Conservation (phyloP, 495 filamentous ascomycete genomes). For the Cryomyces antarcticus region DNA sequence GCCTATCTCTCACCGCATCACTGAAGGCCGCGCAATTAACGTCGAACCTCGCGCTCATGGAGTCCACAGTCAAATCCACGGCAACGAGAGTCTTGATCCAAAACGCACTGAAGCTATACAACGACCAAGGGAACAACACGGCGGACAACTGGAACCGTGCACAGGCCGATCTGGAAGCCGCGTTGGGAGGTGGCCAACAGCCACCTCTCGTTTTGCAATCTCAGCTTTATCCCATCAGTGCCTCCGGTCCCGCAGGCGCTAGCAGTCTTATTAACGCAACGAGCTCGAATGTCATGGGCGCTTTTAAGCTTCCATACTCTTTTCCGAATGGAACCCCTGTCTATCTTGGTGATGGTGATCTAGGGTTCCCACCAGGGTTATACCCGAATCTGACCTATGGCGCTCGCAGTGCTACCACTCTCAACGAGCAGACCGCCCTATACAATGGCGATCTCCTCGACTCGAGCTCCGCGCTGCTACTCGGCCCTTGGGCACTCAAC, state of each 20-base stretch:
- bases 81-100: constrained; percentile 50
- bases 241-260: constrained; percentile 25
- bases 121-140: constrained; percentile 30
- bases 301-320: constrained; percentile 35
- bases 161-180: constrained; percentile 35
- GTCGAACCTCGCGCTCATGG: constrained; percentile 53
- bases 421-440: constrained; percentile 18
- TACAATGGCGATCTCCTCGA: constrained; percentile 32
- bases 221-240: constrained; percentile 41
- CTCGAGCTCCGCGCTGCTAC: constrained; percentile 29
- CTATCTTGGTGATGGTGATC: constrained; percentile 32
- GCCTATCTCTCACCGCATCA: constrained; percentile 57
- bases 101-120: constrained; percentile 36
- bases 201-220: constrained; percentile 37
- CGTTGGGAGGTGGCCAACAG: constrained; percentile 26
- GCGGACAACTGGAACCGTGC: constrained; percentile 34
- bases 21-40: constrained; percentile 66
- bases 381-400: constrained; percentile 58
- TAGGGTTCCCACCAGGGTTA: constrained; percentile 44
- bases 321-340: constrained; percentile 34
- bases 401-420: constrained; percentile 17
- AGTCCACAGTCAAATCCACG: constrained; percentile 45
- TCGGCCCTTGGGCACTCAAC: constrained; percentile 53
- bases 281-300: constrained; percentile 16
- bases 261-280: constrained; percentile 42